These are phyloP conservation scores for Plasmopara viticola DNA, from an alignment of 352 stramenopile species.

Conservation along the genomic window DNA sequence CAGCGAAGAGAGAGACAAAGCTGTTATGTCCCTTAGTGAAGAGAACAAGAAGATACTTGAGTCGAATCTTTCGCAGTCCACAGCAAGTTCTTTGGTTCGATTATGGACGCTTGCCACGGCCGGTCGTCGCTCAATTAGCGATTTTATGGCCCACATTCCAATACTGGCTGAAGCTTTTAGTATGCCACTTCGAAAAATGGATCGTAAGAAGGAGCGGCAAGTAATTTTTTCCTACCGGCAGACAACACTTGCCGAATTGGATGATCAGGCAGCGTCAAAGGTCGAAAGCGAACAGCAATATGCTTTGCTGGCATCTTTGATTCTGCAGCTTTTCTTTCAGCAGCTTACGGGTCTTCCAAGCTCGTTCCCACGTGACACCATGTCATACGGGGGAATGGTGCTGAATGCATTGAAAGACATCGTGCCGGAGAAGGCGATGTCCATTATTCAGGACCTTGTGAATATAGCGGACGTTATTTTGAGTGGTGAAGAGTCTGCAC, in stretches of 20 bases:
- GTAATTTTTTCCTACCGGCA: slow-evolving; percentile 62
- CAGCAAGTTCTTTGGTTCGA: slow-evolving; percentile 42
- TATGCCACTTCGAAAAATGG: slow-evolving; percentile 71
- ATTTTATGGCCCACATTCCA: slow-evolving; percentile 57
- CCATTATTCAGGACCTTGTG: slow-evolving; percentile 27
- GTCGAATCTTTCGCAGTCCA: slow-evolving; percentile 40
- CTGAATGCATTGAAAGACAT: slow-evolving; percentile 35
- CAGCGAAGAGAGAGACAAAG: slow-evolving; percentile 3
- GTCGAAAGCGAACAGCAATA: slow-evolving; percentile 19
- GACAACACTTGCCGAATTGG: slow-evolving; percentile 35
- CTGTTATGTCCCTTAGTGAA: slow-evolving; percentile 31
- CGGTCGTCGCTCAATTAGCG: slow-evolving; percentile 46
- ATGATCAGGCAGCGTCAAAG: slow-evolving; percentile 14
- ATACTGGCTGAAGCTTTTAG: slow-evolving; percentile 53
- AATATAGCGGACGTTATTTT: slow-evolving; percentile 8
- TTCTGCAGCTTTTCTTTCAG: slow-evolving; percentile 68
- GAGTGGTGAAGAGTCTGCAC: slow-evolving; percentile 8
- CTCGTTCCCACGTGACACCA: slow-evolving; percentile 35
- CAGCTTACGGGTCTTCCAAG: slow-evolving; percentile 45
- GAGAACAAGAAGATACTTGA: slow-evolving; percentile 65
- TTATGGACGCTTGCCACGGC: slow-evolving; percentile 66
- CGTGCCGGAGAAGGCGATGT: slow-evolving; percentile 30
- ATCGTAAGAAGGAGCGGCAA: slow-evolving; percentile 80
- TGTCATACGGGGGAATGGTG: slow-evolving; percentile 33
- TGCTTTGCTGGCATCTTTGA: slow-evolving; percentile 17